Evolutionary conservation across 1,284 basidiomycete species (phyloP), one percentile per base, ranked within the genome.

Genomic region (Hemileia vastatrix): DNA sequence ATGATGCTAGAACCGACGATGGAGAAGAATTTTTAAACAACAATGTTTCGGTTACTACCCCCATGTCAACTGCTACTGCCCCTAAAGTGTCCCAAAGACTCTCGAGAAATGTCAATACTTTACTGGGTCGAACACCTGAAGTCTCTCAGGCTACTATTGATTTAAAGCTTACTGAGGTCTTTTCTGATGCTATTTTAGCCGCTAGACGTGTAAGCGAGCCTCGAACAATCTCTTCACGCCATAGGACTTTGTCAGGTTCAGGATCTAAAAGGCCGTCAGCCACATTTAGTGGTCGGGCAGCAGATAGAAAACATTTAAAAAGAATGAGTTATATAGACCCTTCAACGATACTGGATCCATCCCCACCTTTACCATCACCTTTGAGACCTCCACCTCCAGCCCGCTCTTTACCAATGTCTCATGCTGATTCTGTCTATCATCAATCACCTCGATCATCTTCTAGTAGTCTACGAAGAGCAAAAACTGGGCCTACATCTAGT

Each of bases 71-170:
- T 32, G 48, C 48, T 21, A 50, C 19, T 50, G 48, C 19, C 19
- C 19, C 48, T 49, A 44, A 53, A 51, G 60, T 62, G 31, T 62
- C 60, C 27, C 60, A 62, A 40, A n/a, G 60, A 40, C 53, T 62
- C 15, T 62, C 60, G 3, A 54, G 47, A 6, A 62, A 62, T 47
- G 60, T 62, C 6, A 62, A 62, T 15, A 62, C 60, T 6, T 32
- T 62, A 31, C 23, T 62, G 15, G 60, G 60, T n/a, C 27, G 60
- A 33, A 62, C 60, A 1, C 51, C 60, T n/a, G 60, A 62, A 48
- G 60, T 62, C 2, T 43, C 53, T 19, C 60, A 62, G 53, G 60
- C 60, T 27, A 53, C 60, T 2, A 62, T 62, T 23, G 60, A 62
- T 40, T 53, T 62, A 19, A 62, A 62, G n/a, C 32, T 62, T 6